Percentiles rank a stretch among this genome's conserved stretches.
Evolutionary conservation across 176 grass and related monocot genomes (phyloP).

Genomic region (Oryza punctata): DNA sequence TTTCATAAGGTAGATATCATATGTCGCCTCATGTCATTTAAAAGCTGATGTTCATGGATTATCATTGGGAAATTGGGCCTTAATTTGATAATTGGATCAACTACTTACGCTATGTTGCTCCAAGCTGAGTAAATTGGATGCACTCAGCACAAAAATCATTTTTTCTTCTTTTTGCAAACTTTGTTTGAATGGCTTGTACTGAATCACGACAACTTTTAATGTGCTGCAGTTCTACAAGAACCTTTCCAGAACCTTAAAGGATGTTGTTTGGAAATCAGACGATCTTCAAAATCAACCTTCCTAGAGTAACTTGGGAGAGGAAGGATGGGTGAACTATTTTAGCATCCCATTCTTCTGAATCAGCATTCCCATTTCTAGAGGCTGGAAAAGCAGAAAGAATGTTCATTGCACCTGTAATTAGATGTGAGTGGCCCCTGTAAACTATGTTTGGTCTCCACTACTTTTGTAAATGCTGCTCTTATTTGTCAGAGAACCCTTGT

Average conservation of each 20-base stretch:
- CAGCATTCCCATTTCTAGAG: neutral
- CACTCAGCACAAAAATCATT: too few species aligned
- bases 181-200: slow-evolving; percentile 2
- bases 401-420: neutral
- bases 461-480: neutral
- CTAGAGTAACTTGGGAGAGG: slow-evolving; percentile 27
- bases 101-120: neutral
- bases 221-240: slow-evolving; percentile 84
- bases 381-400: neutral
- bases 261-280: slow-evolving; percentile 93
- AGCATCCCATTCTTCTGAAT: neutral
- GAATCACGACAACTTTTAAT: neutral
- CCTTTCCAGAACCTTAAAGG: slow-evolving; percentile 74
- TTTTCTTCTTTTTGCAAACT: neutral
- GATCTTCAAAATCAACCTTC: slow-evolving; percentile 39
- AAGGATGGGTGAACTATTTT: slow-evolving; percentile 45
- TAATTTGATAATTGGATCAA: neutral
- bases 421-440: neutral
- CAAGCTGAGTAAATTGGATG: neutral
- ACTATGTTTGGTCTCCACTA: neutral
- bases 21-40: neutral
- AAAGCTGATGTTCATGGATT: slow-evolving; percentile 21
- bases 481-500: neutral
- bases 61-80: neutral
- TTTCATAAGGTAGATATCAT: slow-evolving; percentile 82